Percentiles rank a stretch among this genome's conserved stretches.
Evolutionary conservation across 306 rosid genomes (phyloP).

Genomic region (Boehmeria nivea): DNA sequence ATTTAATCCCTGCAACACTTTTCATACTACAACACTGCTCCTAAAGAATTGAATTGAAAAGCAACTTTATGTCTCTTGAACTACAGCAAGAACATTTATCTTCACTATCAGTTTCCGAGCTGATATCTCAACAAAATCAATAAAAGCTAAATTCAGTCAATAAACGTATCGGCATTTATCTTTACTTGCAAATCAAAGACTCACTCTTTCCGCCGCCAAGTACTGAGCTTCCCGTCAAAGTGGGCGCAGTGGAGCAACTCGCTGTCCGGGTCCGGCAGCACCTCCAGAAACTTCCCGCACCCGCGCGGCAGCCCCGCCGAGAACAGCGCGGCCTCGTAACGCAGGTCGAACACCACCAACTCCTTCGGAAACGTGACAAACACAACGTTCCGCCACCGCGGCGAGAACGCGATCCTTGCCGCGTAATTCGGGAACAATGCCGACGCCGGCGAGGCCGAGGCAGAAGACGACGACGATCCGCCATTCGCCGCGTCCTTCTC

Average conservation of each 20-base stretch:
- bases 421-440: conserved; percentile 56
- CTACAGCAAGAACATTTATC: too few relatives aligned
- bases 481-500: conserved; percentile 49
- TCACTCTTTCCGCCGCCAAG: conserved; percentile 91
- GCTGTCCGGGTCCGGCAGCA: conserved; percentile 73
- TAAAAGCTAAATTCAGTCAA: background rate
- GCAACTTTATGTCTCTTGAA: too few relatives aligned
- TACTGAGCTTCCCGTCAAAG: conserved; percentile 83
- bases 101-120: too few relatives aligned
- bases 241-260: conserved; percentile 85
- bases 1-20: too few relatives aligned
- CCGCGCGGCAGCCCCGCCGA: conserved; percentile 70
- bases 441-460: conserved; percentile 41
- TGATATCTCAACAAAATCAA: background rate
- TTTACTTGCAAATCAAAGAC: conserved; percentile 10
- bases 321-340: conserved; percentile 66
- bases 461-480: background rate
- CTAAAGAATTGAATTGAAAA: too few relatives aligned
- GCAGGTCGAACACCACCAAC: conserved; percentile 77
- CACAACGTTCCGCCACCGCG: conserved; percentile 70
- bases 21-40: too few relatives aligned
- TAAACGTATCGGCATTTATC: background rate
- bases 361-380: conserved; percentile 86
- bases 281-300: conserved; percentile 80
- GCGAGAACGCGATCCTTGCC: conserved; percentile 64